These are phyloP conservation scores for Mycena indigotica DNA, from an alignment of 768 basidiomycete genomes.

Conservation along the genomic window DNA sequence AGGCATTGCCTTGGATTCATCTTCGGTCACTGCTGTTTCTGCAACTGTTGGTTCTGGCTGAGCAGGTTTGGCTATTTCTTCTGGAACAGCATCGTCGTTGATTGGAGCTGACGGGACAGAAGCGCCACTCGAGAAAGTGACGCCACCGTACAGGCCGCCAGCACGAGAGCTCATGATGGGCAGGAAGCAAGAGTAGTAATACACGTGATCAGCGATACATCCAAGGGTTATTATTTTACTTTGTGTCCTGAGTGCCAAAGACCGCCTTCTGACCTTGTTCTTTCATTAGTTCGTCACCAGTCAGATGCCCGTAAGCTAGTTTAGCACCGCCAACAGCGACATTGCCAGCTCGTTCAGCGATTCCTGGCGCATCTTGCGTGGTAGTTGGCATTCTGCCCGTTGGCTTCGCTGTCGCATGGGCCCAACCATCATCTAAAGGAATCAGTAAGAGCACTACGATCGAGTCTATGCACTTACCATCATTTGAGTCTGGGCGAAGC, in stretches of 20 bases:
- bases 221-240: conserved; percentile 8
- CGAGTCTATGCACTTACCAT: conserved; percentile 34
- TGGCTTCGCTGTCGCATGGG: conserved; percentile 34
- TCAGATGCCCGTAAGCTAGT: conserved; percentile 38
- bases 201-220: conserved; percentile 6
- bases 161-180: conserved; percentile 75
- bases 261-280: conserved; percentile 36
- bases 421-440: conserved; percentile 44
- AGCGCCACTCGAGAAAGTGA: conserved; percentile 76
- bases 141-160: conserved; percentile 85
- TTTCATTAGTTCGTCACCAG: conserved; percentile 38
- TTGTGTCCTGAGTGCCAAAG: conserved; percentile 13
- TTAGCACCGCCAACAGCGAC: conserved; percentile 39
- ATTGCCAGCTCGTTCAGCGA: conserved; percentile 28
- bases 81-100: conserved; percentile 24
- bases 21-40: conserved; percentile 28
- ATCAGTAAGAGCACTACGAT: not conserved
- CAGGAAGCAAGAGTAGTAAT: conserved; percentile 24
- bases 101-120: conserved; percentile 39
- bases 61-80: conserved; percentile 22
- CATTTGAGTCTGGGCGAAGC: conserved; percentile 46
- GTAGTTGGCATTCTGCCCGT: no score
- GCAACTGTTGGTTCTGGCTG: conserved; percentile 30
- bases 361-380: conserved; percentile 17
- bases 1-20: conserved; percentile 28